Base-by-base conservation (phyloP, 106 monocot species). In the Chionographis japonica region DNA sequence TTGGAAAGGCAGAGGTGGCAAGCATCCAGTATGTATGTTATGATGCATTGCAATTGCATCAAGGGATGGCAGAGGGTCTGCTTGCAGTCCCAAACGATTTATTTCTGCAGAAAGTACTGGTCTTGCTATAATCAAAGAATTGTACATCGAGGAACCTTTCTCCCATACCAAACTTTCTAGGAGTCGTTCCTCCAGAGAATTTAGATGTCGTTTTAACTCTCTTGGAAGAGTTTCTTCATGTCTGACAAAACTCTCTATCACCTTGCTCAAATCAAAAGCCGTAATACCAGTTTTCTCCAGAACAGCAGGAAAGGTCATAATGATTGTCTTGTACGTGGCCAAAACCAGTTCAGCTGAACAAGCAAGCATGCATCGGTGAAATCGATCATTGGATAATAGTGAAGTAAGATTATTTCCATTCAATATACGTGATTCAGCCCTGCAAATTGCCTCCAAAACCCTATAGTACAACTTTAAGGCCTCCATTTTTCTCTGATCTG, bases 151-250 rank as follows among this genome's bases (percentile, higher is more conserved):
- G 6, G 97, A 97, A 3, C 97, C 97, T 62, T 97, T 97, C 70
- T 97, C 92, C 97, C 97, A 97, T 20, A 86, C 86, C 81, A 97
- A 72, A 63, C 87, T 92, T 82, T 97, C 97, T 37, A 97, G 62
- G 49, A 97, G 85, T 39, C 86, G 69, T 66, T 97, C 97, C 69
- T 97, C 97, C 69, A 97, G 61, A 4, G 86, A 80, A 85, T 97
- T 97, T 56, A 97, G 54, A 74, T 97, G 92, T 10, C 92, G 79
- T 68, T 90, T 97, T 68, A 97, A 75, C 69, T 97, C 97, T 67
- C 97, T 82, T 16, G 97, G 97, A 60, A 97, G 92, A 64, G 86
- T 87, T 68, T 97, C 97, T 62, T 92, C 97, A 77, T 92, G 89
- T 49, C 97, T 84, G 1, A 97, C 89, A 81, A 92, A 97, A 72